These are phyloP conservation scores for Nemania serpens DNA, from an alignment of 2,329 filamentous ascomycete species.

Conservation along the genomic window DNA sequence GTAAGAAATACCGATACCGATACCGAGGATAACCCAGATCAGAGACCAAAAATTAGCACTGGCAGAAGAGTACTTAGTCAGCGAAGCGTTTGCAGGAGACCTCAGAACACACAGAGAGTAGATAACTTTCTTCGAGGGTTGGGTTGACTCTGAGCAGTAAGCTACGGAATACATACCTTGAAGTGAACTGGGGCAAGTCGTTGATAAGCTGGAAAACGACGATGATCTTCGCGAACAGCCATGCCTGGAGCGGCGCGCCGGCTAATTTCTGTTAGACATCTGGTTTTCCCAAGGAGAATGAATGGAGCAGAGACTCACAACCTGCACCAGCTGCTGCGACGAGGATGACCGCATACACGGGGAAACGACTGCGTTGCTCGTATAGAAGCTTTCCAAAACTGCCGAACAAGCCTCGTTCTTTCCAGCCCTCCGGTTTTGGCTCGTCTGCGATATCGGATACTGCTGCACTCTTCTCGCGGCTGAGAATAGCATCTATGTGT, in stretches of 20 bases:
- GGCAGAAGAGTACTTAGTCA: background rate
- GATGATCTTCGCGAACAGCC: slow-evolving; percentile 59
- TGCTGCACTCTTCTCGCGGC: slow-evolving; percentile 53
- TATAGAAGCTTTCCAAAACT: slow-evolving; percentile 62
- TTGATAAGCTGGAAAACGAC: slow-evolving; percentile 50
- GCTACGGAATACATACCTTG: slow-evolving; percentile 35
- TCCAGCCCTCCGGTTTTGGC: slow-evolving; percentile 39
- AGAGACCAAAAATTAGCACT: slow-evolving; percentile 64
- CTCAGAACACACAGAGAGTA: background rate
- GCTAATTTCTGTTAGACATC: slow-evolving; percentile 37
- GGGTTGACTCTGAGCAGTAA: too few relatives aligned
- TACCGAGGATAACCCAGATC: slow-evolving; percentile 67
- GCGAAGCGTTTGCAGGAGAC: background rate
- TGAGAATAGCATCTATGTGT: slow-evolving; percentile 46
- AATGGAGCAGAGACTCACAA: slow-evolving; percentile 30
- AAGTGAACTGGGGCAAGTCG: slow-evolving; percentile 41
- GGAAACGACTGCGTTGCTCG: slow-evolving; percentile 59
- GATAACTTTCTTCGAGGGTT: background rate
- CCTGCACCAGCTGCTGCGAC: slow-evolving; percentile 50
- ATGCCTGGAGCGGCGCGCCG: slow-evolving; percentile 57
- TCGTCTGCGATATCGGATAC: slow-evolving; percentile 40
- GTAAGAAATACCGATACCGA: slow-evolving; percentile 58
- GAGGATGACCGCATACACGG: slow-evolving; percentile 55
- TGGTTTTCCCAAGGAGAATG: background rate
- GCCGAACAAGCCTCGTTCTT: slow-evolving; percentile 48